Conservation (phyloP, 2,329 filamentous ascomycete genomes). For the Trichoderma afroharzianum region DNA sequence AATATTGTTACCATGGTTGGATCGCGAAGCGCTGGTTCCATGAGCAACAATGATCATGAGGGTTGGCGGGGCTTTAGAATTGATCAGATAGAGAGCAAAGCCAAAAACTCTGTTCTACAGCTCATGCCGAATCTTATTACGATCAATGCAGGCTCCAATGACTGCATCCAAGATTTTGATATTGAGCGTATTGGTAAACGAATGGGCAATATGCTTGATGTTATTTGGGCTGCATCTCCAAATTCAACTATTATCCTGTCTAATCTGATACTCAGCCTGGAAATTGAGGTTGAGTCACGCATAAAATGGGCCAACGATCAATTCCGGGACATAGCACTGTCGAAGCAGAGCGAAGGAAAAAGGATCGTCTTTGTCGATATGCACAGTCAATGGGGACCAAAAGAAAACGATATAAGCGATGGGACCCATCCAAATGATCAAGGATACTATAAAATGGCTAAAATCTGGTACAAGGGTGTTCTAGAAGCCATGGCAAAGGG, state of each 20-base stretch:
- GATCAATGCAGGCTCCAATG: constrained; percentile 44
- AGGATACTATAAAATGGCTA: constrained; percentile 42
- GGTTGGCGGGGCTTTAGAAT: constrained; percentile 43
- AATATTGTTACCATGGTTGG: constrained; percentile 39
- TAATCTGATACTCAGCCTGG: not conserved
- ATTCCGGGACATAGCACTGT: not conserved
- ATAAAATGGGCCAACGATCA: not conserved
- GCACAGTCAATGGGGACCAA: constrained; percentile 25
- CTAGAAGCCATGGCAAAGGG: not conserved
- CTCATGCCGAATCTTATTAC: constrained; percentile 39
- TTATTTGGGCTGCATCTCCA: not conserved
- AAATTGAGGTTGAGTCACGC: not conserved
- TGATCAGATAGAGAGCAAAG: constrained; percentile 36
- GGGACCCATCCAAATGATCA: constrained; percentile 37
- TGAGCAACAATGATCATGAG: constrained; percentile 42
- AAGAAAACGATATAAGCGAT: constrained; percentile 31
- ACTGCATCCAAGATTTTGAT: constrained; percentile 35
- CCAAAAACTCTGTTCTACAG: constrained; percentile 28
- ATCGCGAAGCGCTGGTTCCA: constrained; percentile 35
- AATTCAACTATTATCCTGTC: not conserved
- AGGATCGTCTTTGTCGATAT: not conserved
- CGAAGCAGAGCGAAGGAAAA: not conserved
- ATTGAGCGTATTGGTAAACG: constrained; percentile 30
- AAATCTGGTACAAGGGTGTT: constrained; percentile 33
- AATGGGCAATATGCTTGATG: constrained; percentile 25